Evolutionary conservation across 768 basidiomycete genomes (phyloP).

Genomic region (Neoboletus magnificus): DNA sequence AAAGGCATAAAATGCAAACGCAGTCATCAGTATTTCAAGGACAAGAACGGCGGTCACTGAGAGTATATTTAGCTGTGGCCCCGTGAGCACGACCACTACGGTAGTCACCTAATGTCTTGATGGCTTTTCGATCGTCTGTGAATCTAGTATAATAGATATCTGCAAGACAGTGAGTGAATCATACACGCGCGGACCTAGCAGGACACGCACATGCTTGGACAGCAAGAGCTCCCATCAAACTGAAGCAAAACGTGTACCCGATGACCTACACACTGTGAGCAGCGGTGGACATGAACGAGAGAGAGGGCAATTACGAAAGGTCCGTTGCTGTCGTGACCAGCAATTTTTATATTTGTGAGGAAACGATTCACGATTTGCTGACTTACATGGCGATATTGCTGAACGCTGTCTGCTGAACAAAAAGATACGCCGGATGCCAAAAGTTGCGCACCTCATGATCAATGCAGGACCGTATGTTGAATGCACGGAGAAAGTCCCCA

Average conservation of each 20-base stretch:
- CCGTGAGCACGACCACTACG: neutral
- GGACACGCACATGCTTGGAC: constrained; percentile 10
- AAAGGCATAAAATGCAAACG: constrained; percentile 10
- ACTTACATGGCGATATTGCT: neutral
- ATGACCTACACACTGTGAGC: constrained; percentile 4
- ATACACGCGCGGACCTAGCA: no score
- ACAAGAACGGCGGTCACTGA: constrained; percentile 8
- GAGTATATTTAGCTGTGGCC: neutral
- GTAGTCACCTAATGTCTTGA: constrained; percentile 7
- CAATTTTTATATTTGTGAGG: neutral
- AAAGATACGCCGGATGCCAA: neutral
- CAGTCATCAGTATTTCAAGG: constrained; percentile 9
- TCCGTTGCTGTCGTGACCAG: neutral
- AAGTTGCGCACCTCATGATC: neutral
- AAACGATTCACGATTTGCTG: neutral
- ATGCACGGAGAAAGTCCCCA: no score
- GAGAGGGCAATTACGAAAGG: neutral
- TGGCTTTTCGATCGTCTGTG: constrained; percentile 9
- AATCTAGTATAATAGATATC: constrained; percentile 21
- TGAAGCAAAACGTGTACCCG: constrained; percentile 12
- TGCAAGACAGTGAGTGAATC: neutral
- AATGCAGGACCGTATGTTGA: neutral
- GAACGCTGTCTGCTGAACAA: neutral
- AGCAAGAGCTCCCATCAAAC: constrained; percentile 8
- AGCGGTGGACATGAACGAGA: neutral